phyloP scores from a whole-genome alignment of 1,139 yeast species.

The Yamadazyma dushanensis region DNA sequence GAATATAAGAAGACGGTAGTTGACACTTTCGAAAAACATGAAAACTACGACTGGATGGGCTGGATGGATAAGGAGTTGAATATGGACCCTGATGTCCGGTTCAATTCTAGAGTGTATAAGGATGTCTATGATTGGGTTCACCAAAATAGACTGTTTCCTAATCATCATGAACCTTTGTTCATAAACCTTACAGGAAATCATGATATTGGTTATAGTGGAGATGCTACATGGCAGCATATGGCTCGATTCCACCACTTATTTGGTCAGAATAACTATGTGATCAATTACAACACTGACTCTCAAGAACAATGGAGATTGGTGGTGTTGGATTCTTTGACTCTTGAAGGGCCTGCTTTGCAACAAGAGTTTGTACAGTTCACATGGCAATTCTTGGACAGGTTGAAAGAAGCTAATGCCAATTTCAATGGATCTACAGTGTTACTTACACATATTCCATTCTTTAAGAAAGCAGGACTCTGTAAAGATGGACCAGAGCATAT shows the following conservation, averaged over 20 bases:
- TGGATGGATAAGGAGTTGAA: constrained; percentile 42
- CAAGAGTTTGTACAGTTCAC: constrained; percentile 66
- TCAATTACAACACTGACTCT: constrained; percentile 62
- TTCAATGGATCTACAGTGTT: constrained; percentile 80
- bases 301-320: constrained; percentile 80
- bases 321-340: constrained; percentile 74
- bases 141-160: constrained; percentile 30
- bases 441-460: constrained; percentile 87
- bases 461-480: constrained; percentile 78
- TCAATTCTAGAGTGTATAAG: constrained; percentile 51
- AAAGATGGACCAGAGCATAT: constrained; percentile 74
- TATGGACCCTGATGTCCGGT: constrained; percentile 42
- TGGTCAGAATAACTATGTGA: constrained; percentile 83
- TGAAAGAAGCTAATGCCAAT: constrained; percentile 45
- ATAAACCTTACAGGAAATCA: constrained; percentile 92
- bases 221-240: constrained; percentile 89
- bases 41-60: constrained; percentile 54
- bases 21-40: constrained; percentile 46
- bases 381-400: constrained; percentile 66
- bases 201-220: constrained; percentile 94
- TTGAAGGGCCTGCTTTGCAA: constrained; percentile 91
- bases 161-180: constrained; percentile 52
- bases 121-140: constrained; percentile 69
- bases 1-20: constrained; percentile 50
- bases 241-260: constrained; percentile 70